Evolutionary conservation across 768 basidiomycete species (phyloP).

Genomic region (Boletales sp.): DNA sequence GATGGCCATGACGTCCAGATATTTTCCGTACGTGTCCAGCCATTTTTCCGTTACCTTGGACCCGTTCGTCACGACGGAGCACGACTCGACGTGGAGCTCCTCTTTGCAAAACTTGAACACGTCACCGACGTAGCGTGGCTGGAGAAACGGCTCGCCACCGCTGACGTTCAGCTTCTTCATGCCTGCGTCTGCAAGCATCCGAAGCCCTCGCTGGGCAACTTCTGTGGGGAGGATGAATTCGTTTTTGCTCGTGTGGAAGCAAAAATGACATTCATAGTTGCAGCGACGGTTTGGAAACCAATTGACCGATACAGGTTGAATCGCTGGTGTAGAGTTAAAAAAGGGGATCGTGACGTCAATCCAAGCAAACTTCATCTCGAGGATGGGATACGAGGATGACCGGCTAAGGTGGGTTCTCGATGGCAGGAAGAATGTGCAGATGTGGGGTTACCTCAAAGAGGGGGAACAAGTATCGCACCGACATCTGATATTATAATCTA

Average conservation of each 20-base stretch:
- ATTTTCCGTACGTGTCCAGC: slow-evolving; percentile 37
- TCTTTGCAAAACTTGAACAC: slow-evolving; percentile 37
- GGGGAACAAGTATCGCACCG: no score
- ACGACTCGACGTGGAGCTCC: slow-evolving; percentile 34
- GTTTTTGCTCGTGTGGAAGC: slow-evolving; percentile 40
- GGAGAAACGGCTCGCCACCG: slow-evolving; percentile 37
- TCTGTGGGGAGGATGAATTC: slow-evolving; percentile 33
- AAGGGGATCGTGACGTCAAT: slow-evolving; percentile 16
- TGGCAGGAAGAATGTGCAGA: not conserved
- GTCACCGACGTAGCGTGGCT: slow-evolving; percentile 37
- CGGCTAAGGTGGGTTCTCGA: not conserved
- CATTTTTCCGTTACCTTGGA: slow-evolving; percentile 42
- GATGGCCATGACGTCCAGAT: slow-evolving; percentile 40
- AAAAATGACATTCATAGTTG: slow-evolving; percentile 40
- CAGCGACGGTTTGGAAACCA: slow-evolving; percentile 26
- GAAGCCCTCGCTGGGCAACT: slow-evolving; percentile 33
- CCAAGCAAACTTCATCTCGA: slow-evolving; percentile 12
- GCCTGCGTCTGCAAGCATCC: slow-evolving; percentile 29
- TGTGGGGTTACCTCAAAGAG: no score
- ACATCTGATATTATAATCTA: no score
- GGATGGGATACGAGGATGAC: not conserved
- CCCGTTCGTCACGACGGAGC: slow-evolving; percentile 33
- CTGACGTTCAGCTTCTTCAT: slow-evolving; percentile 38
- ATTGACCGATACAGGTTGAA: slow-evolving; percentile 23
- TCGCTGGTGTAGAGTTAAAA: slow-evolving; percentile 5